phyloP scores from a whole-genome alignment of 768 basidiomycete genomes.

The Cystofilobasidium ferigula region DNA sequence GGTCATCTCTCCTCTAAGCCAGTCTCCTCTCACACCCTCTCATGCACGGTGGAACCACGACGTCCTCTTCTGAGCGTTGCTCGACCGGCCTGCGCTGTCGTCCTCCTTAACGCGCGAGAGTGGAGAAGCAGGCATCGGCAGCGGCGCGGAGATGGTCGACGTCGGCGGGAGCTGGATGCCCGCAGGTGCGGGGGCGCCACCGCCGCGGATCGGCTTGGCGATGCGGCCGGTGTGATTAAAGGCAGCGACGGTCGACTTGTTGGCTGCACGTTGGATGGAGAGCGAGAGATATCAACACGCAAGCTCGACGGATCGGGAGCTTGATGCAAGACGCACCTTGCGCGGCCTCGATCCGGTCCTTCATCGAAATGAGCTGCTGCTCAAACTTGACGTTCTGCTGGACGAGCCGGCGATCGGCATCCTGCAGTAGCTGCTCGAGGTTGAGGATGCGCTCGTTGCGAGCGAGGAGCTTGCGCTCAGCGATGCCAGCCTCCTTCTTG shows the following conservation, averaged over 20 bases:
- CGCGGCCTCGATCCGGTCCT: conserved; percentile 83
- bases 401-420: conserved; percentile 84
- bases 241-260: conserved; percentile 45
- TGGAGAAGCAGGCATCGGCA: conserved; percentile 28
- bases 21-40: too few relatives aligned
- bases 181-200: conserved; percentile 46
- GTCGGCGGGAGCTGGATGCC: conserved; percentile 17
- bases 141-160: not conserved
- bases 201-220: conserved; percentile 90
- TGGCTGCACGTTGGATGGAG: not conserved
- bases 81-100: conserved; percentile 7
- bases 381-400: conserved; percentile 93
- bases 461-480: conserved; percentile 89
- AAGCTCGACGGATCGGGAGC: not conserved
- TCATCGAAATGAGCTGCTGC: conserved; percentile 77
- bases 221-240: conserved; percentile 88
- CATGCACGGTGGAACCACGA: too few relatives aligned
- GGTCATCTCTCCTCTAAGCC: too few relatives aligned
- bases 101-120: conserved; percentile 33
- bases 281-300: not conserved
- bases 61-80: conserved; percentile 14
- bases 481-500: conserved; percentile 94
- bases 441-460: conserved; percentile 97
- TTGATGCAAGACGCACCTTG: conserved; percentile 60
- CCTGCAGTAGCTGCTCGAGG: conserved; percentile 80